Percentiles rank a stretch among this genome's conserved stretches.
Conservation (phyloP, 495 filamentous ascomycete species). For the Antarctomyces pellizariae region DNA sequence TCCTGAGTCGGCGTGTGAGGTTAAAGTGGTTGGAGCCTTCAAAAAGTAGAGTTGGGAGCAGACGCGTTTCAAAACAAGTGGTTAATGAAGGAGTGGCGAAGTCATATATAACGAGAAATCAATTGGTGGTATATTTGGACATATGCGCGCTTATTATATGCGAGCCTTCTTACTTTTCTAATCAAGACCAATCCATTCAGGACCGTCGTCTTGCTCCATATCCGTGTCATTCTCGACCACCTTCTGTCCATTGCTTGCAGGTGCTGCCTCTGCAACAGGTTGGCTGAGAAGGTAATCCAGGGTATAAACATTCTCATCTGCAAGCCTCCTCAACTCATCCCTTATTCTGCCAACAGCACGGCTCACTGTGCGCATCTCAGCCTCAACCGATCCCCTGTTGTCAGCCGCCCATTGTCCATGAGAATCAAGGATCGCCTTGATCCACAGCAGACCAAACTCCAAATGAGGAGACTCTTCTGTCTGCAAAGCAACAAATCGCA, state of each 20-base stretch:
- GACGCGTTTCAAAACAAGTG: too few species aligned
- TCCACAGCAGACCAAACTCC: constrained; percentile 84
- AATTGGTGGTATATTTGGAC: too few species aligned
- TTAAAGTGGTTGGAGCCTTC: too few species aligned
- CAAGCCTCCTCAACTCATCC: constrained; percentile 45
- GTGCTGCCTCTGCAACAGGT: constrained; percentile 10
- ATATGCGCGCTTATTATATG: too few species aligned
- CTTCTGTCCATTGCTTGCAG: constrained; percentile 1
- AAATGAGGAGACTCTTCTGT: constrained; percentile 81
- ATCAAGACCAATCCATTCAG: constrained; percentile 31
- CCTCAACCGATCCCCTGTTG: constrained; percentile 46
- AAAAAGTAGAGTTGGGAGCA: too few species aligned
- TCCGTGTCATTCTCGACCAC: constrained; percentile 7
- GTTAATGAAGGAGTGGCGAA: too few species aligned
- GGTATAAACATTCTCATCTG: constrained; percentile 68
- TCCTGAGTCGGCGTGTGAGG: too few species aligned
- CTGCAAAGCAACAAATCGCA: constrained; percentile 67
- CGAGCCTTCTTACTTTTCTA: constrained; percentile 12
- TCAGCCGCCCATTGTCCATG: constrained; percentile 72
- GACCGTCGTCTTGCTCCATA: constrained; percentile 17
- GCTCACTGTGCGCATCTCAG: constrained; percentile 59
- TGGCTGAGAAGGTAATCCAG: constrained; percentile 46
- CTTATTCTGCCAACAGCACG: constrained; percentile 56
- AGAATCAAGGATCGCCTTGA: constrained; percentile 56
- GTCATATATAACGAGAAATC: too few species aligned